These are phyloP conservation scores for Plasmodium gonderi DNA, from an alignment of 169 alveolate species.

Conservation along the genomic window DNA sequence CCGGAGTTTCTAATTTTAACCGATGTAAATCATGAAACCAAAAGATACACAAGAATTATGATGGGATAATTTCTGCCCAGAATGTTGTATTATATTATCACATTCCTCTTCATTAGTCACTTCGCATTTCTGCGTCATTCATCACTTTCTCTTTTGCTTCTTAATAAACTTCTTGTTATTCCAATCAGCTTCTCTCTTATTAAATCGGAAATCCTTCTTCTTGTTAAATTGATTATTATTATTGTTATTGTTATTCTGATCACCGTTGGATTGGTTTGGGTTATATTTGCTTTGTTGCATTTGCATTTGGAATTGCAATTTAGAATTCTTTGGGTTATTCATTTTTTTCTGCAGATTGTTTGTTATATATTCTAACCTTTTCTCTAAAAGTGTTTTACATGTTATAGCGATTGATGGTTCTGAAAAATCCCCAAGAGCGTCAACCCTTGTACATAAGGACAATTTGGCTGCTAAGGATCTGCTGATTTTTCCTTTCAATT, in stretches of 20 bases:
- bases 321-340: slow-evolving; percentile 10
- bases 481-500: slow-evolving; percentile 97
- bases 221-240: background rate
- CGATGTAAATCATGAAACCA: background rate
- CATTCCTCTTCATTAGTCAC: background rate
- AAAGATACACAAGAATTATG: background rate
- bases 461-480: slow-evolving; percentile 99
- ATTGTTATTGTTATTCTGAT: slow-evolving; percentile 5
- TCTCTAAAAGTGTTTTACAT: slow-evolving; percentile 92
- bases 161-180: slow-evolving; percentile 64
- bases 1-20: background rate
- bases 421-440: slow-evolving; percentile 95
- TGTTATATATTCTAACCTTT: slow-evolving; percentile 84
- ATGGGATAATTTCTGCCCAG: background rate
- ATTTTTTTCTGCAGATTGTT: slow-evolving; percentile 29
- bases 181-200: slow-evolving; percentile 45
- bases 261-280: slow-evolving; percentile 40
- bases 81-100: background rate
- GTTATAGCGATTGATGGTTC: slow-evolving; percentile 95
- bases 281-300: slow-evolving; percentile 45
- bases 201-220: background rate
- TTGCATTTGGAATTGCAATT: slow-evolving; percentile 19
- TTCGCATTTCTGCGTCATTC: background rate
- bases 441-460: slow-evolving; percentile 98
- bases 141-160: slow-evolving; percentile 71